Base-by-base conservation (phyloP, 768 basidiomycete species). In the Fistulinella prunicolor region DNA sequence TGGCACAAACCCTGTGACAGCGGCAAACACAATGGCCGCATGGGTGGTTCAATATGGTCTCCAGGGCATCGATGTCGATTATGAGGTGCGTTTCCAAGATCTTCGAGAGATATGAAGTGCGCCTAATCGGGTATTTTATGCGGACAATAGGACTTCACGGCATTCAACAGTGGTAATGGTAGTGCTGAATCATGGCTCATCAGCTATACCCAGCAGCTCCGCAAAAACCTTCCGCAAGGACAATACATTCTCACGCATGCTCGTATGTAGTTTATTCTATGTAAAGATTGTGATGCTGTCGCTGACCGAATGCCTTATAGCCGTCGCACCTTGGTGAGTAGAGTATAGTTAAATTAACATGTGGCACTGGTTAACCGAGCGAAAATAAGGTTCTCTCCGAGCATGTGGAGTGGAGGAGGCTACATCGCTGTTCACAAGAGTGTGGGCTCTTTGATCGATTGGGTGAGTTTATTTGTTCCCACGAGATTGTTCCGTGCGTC, bases 61-160 rank as follows among this genome's bases (percentile, higher is more conserved):
- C 26, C 73, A 79, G 46, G 79, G 79, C 34, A 73, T 79, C 12
- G 79, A 81, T 42, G 69, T 81, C 38, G 79, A 80, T 57, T 80
- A 79, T 42, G 79, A 76, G 58, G 70, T 68, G 38, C 9, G 30
- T 39, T 17, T 21, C 10, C 22, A 2, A 1, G 6, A 16, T n/a
- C 9, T 10, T 22, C 23, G 9, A 7, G 22, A 9, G n/a, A 29
- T 47, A 29, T 19, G 43, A 37, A 22, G 6, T 26, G 16, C 28
- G 30, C 21, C 23, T 44, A 6, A 58, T 47, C 38, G 46, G n/a
- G 38, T 19, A 24, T 28, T 19, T 6, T 24, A 16, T 26, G 24
- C 17, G 29, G 28, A 20, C 14, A 1, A 45, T 16, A 64, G 67
- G 69, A 71, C 50, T 59, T 67, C 21, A 50, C 47, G 20, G 71